Conservation (phyloP, 345 rosid genomes). For the Angophora floribunda region DNA sequence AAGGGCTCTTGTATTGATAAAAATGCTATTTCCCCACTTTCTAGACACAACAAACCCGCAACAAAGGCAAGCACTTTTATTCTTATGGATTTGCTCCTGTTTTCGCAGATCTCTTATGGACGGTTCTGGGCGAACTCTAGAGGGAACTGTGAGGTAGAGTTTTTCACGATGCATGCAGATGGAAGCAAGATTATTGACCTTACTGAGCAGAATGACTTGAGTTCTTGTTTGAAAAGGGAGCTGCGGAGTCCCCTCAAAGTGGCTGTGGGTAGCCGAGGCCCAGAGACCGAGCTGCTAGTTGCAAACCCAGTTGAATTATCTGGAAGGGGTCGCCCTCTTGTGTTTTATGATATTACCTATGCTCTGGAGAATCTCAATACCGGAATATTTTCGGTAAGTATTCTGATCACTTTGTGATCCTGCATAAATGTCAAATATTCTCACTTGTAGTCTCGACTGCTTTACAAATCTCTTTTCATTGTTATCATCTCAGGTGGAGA, state of each 20-base stretch:
- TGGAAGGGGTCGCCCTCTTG: conserved; percentile 66
- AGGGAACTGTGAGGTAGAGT: conserved; percentile 44
- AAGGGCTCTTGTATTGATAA: neutral
- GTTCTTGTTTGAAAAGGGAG: conserved; percentile 56
- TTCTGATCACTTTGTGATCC: neutral
- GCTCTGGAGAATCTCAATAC: conserved; percentile 40
- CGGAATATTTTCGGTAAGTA: conserved; percentile 44
- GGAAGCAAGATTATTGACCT: conserved; percentile 58
- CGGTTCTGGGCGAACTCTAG: conserved; percentile 37
- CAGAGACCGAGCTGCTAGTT: conserved; percentile 57
- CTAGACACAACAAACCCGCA: neutral
- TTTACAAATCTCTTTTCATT: neutral
- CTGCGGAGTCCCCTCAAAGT: conserved; percentile 50
- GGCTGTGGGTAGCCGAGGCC: conserved; percentile 50
- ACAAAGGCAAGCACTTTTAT: neutral
- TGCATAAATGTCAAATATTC: neutral
- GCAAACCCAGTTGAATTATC: conserved; percentile 76
- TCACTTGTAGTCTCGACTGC: neutral
- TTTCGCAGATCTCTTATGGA: conserved; percentile 48
- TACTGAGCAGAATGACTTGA: conserved; percentile 41
- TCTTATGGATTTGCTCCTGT: neutral
- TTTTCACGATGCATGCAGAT: conserved; percentile 54
- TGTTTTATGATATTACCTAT: conserved; percentile 51
- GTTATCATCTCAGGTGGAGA: conserved; percentile 37
- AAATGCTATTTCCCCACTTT: neutral